Conservation (phyloP, 306 rosid genomes). For the Glycine tomentella region DNA sequence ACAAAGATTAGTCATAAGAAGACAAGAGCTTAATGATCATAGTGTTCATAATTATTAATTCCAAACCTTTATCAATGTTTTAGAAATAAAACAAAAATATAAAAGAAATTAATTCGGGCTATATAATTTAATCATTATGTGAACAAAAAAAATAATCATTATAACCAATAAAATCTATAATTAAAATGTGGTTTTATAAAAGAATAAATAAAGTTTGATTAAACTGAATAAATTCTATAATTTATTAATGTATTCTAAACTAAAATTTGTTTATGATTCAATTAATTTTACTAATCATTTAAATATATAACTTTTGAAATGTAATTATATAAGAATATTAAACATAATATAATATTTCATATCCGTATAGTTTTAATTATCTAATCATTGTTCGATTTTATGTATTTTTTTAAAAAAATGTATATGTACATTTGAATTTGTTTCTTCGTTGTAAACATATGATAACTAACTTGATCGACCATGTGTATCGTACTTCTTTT, state of each 20-base stretch:
- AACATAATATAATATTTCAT: no score
- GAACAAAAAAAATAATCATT: no score
- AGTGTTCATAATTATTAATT: neutral
- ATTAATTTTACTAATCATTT: neutral
- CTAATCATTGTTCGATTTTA: neutral
- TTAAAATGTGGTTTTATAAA: no score
- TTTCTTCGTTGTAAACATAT: no score
- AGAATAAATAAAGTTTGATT: neutral
- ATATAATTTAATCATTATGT: no score
- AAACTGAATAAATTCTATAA: neutral
- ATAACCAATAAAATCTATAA: neutral
- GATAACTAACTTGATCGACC: no score
- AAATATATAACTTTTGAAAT: neutral
- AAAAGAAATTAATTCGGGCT: neutral
- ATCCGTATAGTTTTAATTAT: neutral
- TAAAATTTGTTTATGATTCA: neutral
- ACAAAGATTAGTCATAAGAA: constrained; percentile 31
- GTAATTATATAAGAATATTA: no score
- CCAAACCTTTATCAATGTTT: neutral
- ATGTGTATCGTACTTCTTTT: no score
- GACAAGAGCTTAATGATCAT: neutral
- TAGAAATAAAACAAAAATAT: neutral
- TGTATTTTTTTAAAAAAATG: no score
- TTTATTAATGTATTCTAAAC: neutral
- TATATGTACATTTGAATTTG: neutral